phyloP scores from a whole-genome alignment of 805 yeast genomes.

The Wickerhamomyces queroliae region DNA sequence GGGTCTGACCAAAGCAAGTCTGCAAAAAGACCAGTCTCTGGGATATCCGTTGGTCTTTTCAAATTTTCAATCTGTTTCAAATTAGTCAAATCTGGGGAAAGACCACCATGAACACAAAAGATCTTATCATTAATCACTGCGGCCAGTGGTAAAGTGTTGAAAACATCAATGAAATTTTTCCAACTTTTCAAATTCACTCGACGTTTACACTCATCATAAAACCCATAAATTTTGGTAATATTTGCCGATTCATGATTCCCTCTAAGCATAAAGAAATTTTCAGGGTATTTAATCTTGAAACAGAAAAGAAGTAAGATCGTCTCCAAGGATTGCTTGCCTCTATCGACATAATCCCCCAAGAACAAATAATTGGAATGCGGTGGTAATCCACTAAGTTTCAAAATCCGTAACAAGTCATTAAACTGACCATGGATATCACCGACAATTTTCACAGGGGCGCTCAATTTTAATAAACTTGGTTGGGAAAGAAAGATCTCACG shows the following conservation, averaged over 20 bases:
- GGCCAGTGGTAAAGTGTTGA: constrained; percentile 92
- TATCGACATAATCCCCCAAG: constrained; percentile 94
- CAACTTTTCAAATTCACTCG: constrained; percentile 88
- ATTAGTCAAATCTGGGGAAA: constrained; percentile 64
- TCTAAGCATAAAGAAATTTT: constrained; percentile 84
- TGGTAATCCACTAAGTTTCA: constrained; percentile 96
- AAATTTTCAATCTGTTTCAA: constrained; percentile 66
- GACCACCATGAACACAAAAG: constrained; percentile 83
- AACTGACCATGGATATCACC: constrained; percentile 98
- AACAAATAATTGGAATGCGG: constrained; percentile 90
- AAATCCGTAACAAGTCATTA: constrained; percentile 82
- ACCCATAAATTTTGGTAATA: constrained; percentile 94
- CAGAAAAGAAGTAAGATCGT: constrained; percentile 83
- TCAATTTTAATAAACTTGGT: constrained; percentile 81
- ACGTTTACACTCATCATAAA: constrained; percentile 96
- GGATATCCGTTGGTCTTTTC: constrained; percentile 78
- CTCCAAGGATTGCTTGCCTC: constrained; percentile 95
- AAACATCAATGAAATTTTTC: constrained; percentile 91
- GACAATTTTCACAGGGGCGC: constrained; percentile 73
- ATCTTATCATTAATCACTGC: constrained; percentile 95
- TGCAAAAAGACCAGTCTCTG: constrained; percentile 71
- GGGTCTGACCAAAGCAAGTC: constrained; percentile 86
- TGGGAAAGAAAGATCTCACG: constrained; percentile 85
- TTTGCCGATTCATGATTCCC: constrained; percentile 98
- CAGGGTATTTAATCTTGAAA: constrained; percentile 95